Conservation (phyloP, 2,329 filamentous ascomycete genomes). For the Paecilomyces niveus region DNA sequence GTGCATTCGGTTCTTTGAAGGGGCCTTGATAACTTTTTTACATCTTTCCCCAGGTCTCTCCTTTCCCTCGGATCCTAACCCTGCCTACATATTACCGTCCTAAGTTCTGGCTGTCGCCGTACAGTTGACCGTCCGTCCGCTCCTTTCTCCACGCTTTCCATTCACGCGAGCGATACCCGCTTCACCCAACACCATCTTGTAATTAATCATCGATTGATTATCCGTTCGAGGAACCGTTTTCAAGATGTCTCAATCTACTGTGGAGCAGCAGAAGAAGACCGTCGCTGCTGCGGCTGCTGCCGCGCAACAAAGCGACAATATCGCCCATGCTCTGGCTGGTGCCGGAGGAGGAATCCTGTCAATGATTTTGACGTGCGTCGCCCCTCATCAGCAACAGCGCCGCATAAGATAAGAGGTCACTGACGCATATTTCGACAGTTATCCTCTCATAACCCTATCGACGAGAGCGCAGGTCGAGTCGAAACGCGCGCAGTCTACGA, state of each 20-base stretch:
- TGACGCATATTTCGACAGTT: constrained; percentile 46
- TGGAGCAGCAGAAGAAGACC: constrained; percentile 26
- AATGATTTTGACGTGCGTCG: constrained; percentile 79
- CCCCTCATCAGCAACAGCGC: constrained; percentile 1
- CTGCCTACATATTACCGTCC: neutral
- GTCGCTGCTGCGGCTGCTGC: constrained; percentile 54
- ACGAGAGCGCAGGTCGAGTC: constrained; percentile 97
- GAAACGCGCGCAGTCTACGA: constrained; percentile 78
- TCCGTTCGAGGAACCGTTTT: neutral
- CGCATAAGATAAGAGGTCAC: neutral
- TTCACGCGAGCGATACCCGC: neutral
- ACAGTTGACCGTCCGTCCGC: neutral
- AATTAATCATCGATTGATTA: neutral
- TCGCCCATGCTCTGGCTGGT: constrained; percentile 88
- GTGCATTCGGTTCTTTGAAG: neutral
- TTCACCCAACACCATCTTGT: neutral
- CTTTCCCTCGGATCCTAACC: neutral
- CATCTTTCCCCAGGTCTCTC: neutral
- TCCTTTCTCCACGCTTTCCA: neutral
- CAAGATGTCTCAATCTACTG: constrained; percentile 34
- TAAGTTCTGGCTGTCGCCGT: neutral
- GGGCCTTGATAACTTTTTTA: neutral
- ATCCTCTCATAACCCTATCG: constrained; percentile 93
- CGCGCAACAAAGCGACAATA: constrained; percentile 86
- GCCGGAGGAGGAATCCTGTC: constrained; percentile 90